Evolutionary conservation across 495 filamentous ascomycete genomes (phyloP).

Genomic region (Cercophora scortea): DNA sequence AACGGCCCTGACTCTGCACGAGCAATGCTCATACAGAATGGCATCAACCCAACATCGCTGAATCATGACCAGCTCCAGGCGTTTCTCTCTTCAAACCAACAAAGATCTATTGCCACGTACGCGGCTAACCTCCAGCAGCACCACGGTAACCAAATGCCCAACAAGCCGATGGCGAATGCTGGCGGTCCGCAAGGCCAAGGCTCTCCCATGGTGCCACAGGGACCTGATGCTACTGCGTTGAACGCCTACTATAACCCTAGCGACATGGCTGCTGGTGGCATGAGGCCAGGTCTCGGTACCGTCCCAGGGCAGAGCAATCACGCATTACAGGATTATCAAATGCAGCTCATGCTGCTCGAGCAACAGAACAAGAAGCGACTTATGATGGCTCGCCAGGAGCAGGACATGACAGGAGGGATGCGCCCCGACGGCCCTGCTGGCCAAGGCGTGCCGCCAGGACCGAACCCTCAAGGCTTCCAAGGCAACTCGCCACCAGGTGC

Average conservation of each 20-base stretch:
- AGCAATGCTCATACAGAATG: conserved; percentile 65
- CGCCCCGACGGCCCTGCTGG: conserved; percentile 49
- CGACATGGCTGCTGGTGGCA: conserved; percentile 44
- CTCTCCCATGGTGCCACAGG: conserved; percentile 70
- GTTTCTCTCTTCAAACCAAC: conserved; percentile 58
- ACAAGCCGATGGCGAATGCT: conserved; percentile 50
- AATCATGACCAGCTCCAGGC: conserved; percentile 70
- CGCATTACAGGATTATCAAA: conserved; percentile 96
- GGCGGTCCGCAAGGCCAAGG: conserved; percentile 53
- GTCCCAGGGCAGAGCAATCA: conserved; percentile 67
- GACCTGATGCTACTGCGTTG: conserved; percentile 57
- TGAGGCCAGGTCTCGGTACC: conserved; percentile 49
- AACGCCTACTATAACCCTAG: conserved; percentile 58
- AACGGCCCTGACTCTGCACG: conserved; percentile 41
- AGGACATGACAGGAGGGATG: conserved; percentile 59
- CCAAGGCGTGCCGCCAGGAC: conserved; percentile 41
- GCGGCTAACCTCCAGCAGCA: conserved; percentile 73
- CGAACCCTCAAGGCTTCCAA: conserved; percentile 47
- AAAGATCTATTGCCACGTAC: conserved; percentile 81
- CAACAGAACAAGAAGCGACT: conserved; percentile 97
- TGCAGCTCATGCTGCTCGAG: conserved; percentile 97
- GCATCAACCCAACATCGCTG: conserved; percentile 66
- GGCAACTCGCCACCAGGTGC: conserved; percentile 77
- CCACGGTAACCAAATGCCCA: conserved; percentile 70
- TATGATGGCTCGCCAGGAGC: conserved; percentile 95